phyloP scores from a whole-genome alignment of 768 basidiomycete genomes.

The Lyophyllum atratum region DNA sequence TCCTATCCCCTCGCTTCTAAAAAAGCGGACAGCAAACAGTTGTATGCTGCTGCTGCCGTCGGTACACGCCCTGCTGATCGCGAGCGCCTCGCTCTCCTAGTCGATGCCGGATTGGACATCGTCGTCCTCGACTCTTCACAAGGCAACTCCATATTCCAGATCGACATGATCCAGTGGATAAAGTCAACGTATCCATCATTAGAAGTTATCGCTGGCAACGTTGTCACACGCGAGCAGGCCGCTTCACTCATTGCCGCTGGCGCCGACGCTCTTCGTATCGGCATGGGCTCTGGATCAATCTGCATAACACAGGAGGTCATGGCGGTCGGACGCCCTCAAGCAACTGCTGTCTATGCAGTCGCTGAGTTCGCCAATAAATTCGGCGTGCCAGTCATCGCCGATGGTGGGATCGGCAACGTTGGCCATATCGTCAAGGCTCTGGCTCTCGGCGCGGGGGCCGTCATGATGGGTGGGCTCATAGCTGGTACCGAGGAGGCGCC shows the following conservation, averaged over 20 bases:
- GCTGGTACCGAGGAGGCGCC: conserved; percentile 97
- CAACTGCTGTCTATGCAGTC: conserved; percentile 96
- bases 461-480: conserved; percentile 98
- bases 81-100: conserved; percentile 82
- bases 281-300: conserved; percentile 98
- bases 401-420: conserved; percentile 94
- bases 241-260: conserved; percentile 92
- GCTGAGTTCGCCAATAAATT: conserved; percentile 92
- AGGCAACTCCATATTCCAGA: conserved; percentile 92
- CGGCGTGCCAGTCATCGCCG: conserved; percentile 95
- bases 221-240: conserved; percentile 97
- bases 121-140: conserved; percentile 95
- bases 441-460: conserved; percentile 89
- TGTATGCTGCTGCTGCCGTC: conserved; percentile 94
- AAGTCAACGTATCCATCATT: conserved; percentile 83
- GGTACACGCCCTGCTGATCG: conserved; percentile 90
- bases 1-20: conserved; percentile 95
- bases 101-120: conserved; percentile 94
- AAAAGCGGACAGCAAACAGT: conserved; percentile 87
- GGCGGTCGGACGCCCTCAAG: conserved; percentile 98
- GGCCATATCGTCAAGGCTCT: conserved; percentile 98
- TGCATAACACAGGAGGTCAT: conserved; percentile 99
- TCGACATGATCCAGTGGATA: conserved; percentile 95
- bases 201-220: conserved; percentile 96
- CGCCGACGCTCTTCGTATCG: conserved; percentile 92